Percentiles rank a stretch among this genome's conserved stretches.
Conservation (phyloP, 441 rosid genomes). For the Rhodomyrtus psidioides region DNA sequence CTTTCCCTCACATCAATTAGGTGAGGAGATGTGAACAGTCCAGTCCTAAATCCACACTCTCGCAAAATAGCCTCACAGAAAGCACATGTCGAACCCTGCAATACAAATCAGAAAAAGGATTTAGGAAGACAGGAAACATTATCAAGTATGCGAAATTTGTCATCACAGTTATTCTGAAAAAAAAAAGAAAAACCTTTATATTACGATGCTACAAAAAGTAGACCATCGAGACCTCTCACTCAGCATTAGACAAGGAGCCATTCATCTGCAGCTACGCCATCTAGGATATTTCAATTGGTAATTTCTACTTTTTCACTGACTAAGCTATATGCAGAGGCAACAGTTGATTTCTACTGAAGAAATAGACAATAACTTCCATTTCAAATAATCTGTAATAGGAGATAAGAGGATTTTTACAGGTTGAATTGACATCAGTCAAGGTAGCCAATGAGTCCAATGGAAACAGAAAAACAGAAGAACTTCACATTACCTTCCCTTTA, state of each 20-base stretch:
- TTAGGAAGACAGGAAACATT: background rate
- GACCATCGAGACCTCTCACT: background rate
- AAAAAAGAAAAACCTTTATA: background rate
- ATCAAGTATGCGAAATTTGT: background rate
- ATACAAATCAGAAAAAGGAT: constrained; percentile 2
- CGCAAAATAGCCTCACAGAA: constrained; percentile 81
- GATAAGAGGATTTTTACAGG: background rate
- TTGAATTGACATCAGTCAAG: background rate
- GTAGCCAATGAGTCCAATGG: background rate
- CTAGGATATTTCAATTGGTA: background rate
- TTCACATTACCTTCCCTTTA: constrained; percentile 66
- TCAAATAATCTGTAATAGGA: background rate
- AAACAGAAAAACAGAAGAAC: background rate
- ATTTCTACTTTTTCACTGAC: background rate
- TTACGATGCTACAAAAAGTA: too few species aligned
- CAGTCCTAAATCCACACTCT: constrained; percentile 75
- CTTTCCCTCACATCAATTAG: constrained; percentile 93
- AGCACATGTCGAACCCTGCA: constrained; percentile 89
- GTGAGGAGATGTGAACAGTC: constrained; percentile 90
- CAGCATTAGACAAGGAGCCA: background rate
- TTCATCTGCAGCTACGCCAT: background rate
- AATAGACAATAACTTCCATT: background rate
- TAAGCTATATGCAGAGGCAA: background rate
- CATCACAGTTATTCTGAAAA: background rate
- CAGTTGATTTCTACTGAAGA: background rate